These are phyloP conservation scores for Oryza glumipatula DNA, from an alignment of 176 grass and related monocot species.

Conservation along the genomic window DNA sequence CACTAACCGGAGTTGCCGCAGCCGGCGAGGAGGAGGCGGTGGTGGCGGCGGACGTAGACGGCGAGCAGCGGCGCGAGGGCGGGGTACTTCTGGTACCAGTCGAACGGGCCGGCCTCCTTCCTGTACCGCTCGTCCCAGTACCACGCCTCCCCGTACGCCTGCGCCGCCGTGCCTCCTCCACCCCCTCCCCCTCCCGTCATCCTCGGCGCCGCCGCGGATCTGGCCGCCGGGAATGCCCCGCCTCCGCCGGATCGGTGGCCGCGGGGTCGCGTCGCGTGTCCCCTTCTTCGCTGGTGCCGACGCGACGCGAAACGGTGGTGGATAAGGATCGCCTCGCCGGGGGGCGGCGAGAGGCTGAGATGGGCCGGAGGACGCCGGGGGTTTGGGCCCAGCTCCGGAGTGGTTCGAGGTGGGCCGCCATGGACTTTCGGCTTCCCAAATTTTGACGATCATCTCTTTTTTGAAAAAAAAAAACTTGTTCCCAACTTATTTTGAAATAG, in stretches of 20 bases:
- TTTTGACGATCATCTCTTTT: too few relatives aligned
- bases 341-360: background rate
- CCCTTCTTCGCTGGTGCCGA: too few relatives aligned
- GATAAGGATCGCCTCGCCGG: background rate
- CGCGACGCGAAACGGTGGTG: background rate
- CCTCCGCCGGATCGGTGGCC: background rate
- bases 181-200: constrained; percentile 53
- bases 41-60: constrained; percentile 56
- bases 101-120: constrained; percentile 74
- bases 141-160: constrained; percentile 88
- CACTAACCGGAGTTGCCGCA: constrained; percentile 90
- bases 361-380: background rate
- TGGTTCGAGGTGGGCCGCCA: background rate
- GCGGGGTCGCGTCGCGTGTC: too few relatives aligned
- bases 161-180: constrained; percentile 41
- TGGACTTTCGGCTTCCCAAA: background rate
- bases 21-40: constrained; percentile 80
- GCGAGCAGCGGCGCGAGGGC: constrained; percentile 78
- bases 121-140: constrained; percentile 95
- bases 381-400: background rate
- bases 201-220: constrained; percentile 34
- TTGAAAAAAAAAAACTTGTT: too few relatives aligned
- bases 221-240: constrained; percentile 22
- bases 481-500: too few relatives aligned
- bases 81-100: constrained; percentile 97